Base-by-base conservation (phyloP, 2,329 filamentous ascomycete genomes). In the Fusarium pseudograminearum region DNA sequence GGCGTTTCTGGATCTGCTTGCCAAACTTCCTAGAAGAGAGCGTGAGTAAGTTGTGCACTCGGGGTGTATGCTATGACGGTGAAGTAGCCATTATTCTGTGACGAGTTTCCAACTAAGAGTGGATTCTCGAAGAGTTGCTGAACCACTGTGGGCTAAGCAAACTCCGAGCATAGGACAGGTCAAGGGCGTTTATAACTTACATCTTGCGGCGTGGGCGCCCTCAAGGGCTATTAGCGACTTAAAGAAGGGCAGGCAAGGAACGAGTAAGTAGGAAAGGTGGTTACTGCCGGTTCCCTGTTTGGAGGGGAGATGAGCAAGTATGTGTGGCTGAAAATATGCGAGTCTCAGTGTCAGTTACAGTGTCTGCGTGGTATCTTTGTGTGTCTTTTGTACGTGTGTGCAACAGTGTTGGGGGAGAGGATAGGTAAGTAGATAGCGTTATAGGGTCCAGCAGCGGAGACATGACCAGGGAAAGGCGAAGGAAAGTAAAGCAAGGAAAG, bases 1-100 rank as follows among this genome's bases (percentile, higher is more conserved):
- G 96, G 80, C 94, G 91, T 86, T 97, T 97, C 85, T 98, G 96
- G 74, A 99, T 97, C 80, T 98, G 93, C 86, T 99, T 99, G 81
- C 96, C 96, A 85, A 99, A 99, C 89, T 99, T 99, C 96, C 95
- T 99, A 76, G 69, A 62, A 54, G 12, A 53, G 45, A 58, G 36
- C 20, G 57, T 67, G 50, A 74, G 67, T 44, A 56, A 51, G 31
- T 26, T 55, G 62, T 46, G 52, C 50, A 41, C 36, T 69, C 16
- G 9, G 34, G 26, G 51, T 40, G 42, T 41, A 26, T 47, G 34
- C 20, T 22, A 57, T 56, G 42, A 42, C n/a, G 33, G 30, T n/a
- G 31, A 41, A 55, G 54, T 51, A 38, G 41, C 44, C 38, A 20
- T 58, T 44, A 28, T 45, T 54, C 47, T 45, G 20, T 20, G 41